Percentiles rank a stretch among this genome's conserved stretches.
Conservation (phyloP, 106 monocot genomes). For the Iris macrosiphon region DNA sequence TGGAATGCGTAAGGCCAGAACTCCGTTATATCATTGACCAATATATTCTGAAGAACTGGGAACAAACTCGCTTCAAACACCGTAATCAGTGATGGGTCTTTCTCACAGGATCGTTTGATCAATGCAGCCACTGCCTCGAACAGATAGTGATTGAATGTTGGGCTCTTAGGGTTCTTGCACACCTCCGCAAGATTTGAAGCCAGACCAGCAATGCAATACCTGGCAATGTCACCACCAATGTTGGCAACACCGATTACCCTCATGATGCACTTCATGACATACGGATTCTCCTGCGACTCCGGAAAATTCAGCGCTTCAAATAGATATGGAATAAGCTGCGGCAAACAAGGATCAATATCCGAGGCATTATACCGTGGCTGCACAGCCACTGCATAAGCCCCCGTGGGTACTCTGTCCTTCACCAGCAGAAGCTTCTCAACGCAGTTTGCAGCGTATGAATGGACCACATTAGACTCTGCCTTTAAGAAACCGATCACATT, state of each 20-base stretch:
- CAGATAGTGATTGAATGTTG: conserved; percentile 85
- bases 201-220: conserved; percentile 43
- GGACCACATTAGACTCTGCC: conserved; percentile 87
- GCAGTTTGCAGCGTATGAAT: conserved; percentile 95
- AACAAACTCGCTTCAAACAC: conserved; percentile 72
- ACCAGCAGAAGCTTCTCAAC: conserved; percentile 85
- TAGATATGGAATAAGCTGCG: conserved; percentile 47
- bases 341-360: conserved; percentile 60
- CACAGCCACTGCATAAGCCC: conserved; percentile 8
- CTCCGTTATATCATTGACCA: conserved; percentile 76
- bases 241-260: conserved; percentile 62
- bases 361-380: conserved; percentile 36
- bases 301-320: conserved; percentile 70
- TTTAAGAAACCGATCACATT: conserved; percentile 55
- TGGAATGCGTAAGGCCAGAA: conserved; percentile 99
- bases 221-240: conserved; percentile 41
- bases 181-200: conserved; percentile 60
- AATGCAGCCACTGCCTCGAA: conserved; percentile 89
- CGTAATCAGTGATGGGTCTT: conserved; percentile 41
- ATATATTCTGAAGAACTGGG: conserved; percentile 79
- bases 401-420: conserved; percentile 48
- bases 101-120: conserved; percentile 63
- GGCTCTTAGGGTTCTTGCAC: conserved; percentile 92
- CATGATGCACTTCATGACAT: conserved; percentile 98
- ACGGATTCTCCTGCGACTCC: conserved; percentile 90